Evolutionary conservation across 2,329 filamentous ascomycete genomes (phyloP), one percentile per base, ranked within the genome.

Genomic region (Verticillium isaacii): DNA sequence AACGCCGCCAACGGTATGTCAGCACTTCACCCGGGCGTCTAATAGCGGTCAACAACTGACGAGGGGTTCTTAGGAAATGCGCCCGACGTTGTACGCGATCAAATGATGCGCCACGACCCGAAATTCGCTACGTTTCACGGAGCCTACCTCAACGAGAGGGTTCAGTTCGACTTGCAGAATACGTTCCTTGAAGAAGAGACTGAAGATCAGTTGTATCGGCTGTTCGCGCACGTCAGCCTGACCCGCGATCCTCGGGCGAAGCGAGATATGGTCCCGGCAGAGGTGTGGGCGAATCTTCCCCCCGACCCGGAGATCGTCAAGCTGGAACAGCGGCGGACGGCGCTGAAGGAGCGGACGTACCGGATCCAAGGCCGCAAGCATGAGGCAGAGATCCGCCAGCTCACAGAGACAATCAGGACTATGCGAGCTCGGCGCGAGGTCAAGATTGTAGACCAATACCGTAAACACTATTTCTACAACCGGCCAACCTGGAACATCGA

Each of bases 61-160:
- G 34, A 57, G 32, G 32, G 25, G 56, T 52, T 45, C 36, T 17
- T 23, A 70, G 68, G 68, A 41, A 65, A 71, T 3, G 64, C 68
- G 32, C 61, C 64, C 3, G 66, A 73, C 65, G 62, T 64, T 23
- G 62, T 74, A 25, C 63, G 64, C 37, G 64, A 74, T 63, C 60
- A 74, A 61, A 70, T 73, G 34, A 70, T 74, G 62, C 68, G 65
- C 25, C 61, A 73, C 61, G 60, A 73, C 54, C 70, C 69, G 59
- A 60, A 61, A 37, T 74, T 65, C 56, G 58, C 57, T 1, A 74
- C 66, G 3, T 73, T 74, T 32, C 64, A 70, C 25, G 65, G 60
- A 56, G 63, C 62, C 8, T 73, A 73, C 60, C 65, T 73, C 5
- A 72, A 72, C 45, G 45, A 72, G 62, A 73, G 64, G 15, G 64